Evolutionary conservation across 2,329 filamentous ascomycete species (phyloP).

Genomic region (Blumeria hordei): DNA sequence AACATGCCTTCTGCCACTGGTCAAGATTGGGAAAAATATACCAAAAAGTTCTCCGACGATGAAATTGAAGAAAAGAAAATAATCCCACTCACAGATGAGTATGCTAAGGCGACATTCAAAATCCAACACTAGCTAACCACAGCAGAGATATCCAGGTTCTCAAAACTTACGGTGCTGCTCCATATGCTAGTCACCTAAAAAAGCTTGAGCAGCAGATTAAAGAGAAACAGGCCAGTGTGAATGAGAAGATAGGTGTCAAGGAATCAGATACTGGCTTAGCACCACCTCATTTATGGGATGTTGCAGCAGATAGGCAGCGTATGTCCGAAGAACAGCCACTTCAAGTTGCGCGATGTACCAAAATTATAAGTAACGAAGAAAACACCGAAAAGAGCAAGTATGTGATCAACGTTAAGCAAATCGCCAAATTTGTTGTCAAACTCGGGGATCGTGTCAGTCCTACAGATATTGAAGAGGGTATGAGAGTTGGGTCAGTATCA

Average conservation of each 20-base stretch:
- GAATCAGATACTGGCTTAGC: slow-evolving; percentile 97
- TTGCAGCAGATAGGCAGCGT: slow-evolving; percentile 89
- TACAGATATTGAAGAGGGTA: slow-evolving; percentile 97
- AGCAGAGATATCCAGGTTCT: slow-evolving; percentile 92
- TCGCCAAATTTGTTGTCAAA: slow-evolving; percentile 97
- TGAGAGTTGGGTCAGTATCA: slow-evolving; percentile 60
- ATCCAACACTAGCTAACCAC: slow-evolving; percentile 12
- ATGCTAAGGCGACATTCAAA: slow-evolving; percentile 17
- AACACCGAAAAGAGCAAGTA: slow-evolving; percentile 98
- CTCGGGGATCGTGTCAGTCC: slow-evolving; percentile 90
- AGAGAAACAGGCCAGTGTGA: slow-evolving; percentile 91
- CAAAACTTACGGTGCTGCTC: slow-evolving; percentile 94
- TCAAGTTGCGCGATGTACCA: slow-evolving; percentile 93
- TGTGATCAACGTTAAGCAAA: slow-evolving; percentile 99
- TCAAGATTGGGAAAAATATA: slow-evolving; percentile 93
- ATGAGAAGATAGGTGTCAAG: slow-evolving; percentile 93
- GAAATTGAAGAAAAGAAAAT: slow-evolving; percentile 99
- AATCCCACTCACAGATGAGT: slow-evolving; percentile 90
- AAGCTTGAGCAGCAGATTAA: slow-evolving; percentile 99
- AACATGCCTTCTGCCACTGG: slow-evolving; percentile 20
- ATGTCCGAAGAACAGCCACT: slow-evolving; percentile 97
- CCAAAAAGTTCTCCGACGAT: slow-evolving; percentile 89
- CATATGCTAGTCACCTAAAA: slow-evolving; percentile 81
- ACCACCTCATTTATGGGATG: slow-evolving; percentile 95
- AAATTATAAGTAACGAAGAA: slow-evolving; percentile 95